A percentile compares a stretch with the other conserved stretches of the same genome.
These are phyloP conservation scores for Inonotus obliquus DNA, from an alignment of 1,284 basidiomycete genomes.

Conservation along the genomic window DNA sequence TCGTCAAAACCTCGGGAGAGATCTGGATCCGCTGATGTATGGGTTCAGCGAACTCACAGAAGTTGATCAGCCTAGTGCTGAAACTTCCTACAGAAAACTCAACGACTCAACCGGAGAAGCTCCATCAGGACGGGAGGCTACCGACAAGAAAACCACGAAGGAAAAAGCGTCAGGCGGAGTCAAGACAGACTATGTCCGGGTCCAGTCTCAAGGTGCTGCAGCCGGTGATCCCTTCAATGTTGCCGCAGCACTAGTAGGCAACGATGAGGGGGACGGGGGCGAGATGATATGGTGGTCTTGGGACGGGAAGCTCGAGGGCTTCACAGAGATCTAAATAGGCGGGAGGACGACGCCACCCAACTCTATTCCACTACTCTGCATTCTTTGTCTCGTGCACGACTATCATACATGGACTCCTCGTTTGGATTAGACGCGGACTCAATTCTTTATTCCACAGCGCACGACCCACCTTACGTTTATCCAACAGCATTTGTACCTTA, in stretches of 20 bases:
- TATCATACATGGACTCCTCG: too few relatives aligned
- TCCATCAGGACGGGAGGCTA: too few relatives aligned
- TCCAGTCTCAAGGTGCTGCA: conserved; percentile 28
- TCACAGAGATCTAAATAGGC: conserved; percentile 8
- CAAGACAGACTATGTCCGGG: conserved; percentile 57
- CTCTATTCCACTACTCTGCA: not conserved
- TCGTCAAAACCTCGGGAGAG: conserved; percentile 46
- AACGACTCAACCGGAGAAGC: too few relatives aligned
- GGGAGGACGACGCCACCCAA: not conserved
- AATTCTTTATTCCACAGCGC: too few relatives aligned
- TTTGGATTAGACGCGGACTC: too few relatives aligned
- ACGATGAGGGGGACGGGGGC: conserved; percentile 2
- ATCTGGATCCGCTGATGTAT: conserved; percentile 36
- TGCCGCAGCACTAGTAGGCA: not conserved
- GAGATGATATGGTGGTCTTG: conserved; percentile 20
- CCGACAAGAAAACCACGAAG: too few relatives aligned
- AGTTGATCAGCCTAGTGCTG: too few relatives aligned
- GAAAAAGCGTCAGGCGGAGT: conserved; percentile 23
- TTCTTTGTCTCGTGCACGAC: too few relatives aligned
- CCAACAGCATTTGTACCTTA: too few relatives aligned
- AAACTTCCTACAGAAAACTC: too few relatives aligned
- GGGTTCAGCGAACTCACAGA: conserved; percentile 32
- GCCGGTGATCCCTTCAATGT: not conserved
- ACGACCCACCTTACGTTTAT: too few relatives aligned
- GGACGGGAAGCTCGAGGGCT: conserved; percentile 19